Evolutionary conservation across 2,329 filamentous ascomycete genomes (phyloP), one percentile per base, ranked within the genome.

Genomic region (Colletotrichum simmondsii): DNA sequence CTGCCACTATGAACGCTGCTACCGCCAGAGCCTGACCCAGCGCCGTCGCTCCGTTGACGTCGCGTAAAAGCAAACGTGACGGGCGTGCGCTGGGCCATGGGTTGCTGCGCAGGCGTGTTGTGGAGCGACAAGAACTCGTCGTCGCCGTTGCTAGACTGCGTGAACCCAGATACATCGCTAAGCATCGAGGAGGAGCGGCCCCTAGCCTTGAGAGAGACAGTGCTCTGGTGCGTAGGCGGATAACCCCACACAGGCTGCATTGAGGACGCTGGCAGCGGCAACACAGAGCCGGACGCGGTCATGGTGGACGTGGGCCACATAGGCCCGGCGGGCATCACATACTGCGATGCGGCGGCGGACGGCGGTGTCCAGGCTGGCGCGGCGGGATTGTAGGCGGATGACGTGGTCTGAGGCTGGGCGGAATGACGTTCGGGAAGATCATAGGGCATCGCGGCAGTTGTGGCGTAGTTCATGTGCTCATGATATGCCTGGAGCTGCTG

Each of bases 171-270:
- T 3, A 92, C 84, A 76, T 92, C 88, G 77, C 90, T 92, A 2
- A 92, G 87, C 91, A 92, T 92, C 70, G 89, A 92, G 11, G 89
- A 92, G 35, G 90, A 92, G 61, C 91, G 88, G 26, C 89, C 90
- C 57, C 90, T 83, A 35, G 84, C 83, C 79, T 85, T 87, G 75
- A 75, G 78, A 73, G 75, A 80, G 75, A 77, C 81, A 60, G 84
- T 84, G 61, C 66, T 42, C 11, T 71, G 68, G n/a, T 71, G 67
- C 62, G 70, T 46, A 57, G 72, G 52, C 70, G 74, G 42, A 68
- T 75, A 35, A 59, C 76, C 28, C 77, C 72, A 72, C 5, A 72
- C 69, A 7, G 62, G 49, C 19, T 60, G 57, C 37, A 79, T 80
- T 37, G 77, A 78, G 22, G 77, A 77, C 5, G 82, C 78, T 28